Base-by-base conservation (phyloP, 1,284 basidiomycete species). In the Puccinia horiana region DNA sequence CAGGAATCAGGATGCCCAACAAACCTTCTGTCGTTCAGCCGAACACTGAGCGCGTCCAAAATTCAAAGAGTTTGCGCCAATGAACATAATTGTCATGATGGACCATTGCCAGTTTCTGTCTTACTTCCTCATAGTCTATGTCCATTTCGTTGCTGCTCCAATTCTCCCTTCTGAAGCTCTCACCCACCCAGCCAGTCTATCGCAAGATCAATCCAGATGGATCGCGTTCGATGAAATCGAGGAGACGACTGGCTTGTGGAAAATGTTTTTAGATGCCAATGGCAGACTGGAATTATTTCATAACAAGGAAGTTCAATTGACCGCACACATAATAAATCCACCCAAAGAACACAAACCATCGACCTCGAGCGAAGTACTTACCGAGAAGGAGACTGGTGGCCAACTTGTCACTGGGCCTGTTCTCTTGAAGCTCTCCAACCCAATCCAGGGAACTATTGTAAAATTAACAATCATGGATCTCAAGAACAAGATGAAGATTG, bases 391-490 rank as follows among this genome's bases (percentile, higher is more conserved):
- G 23, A 42, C 1, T 40, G 16, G n/a, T 20, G 20, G n/a, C 42
- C 37, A 26, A 42, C 63, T 6, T 42, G 20, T 42, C 5, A 12
- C 63, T 42, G 23, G 16, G 37, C 35, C 63, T 40, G 63, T 23
- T n/a, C n/a, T n/a, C 11, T 67, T 67, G 20, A 1, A 67, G 29
- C 20, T 67, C 23, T 67, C 32, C 32, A 67, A 40, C n/a, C 63
- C 63, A 42, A 67, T 67, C 37, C 35, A 14, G 63, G 63, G 63
- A 14, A 67, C 14, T 67, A n/a, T 67, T 67, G 40, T 67, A 3
- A 18, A 4, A 8, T 42, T 67, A 42, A 6, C 63, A 20, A 67
- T 67, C 2, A 42, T 67, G 18, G 63, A 67, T 67, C 20, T 42
- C 18, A 67, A 67, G 40, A 40, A 67, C 29, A 8, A 14, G 20